These are phyloP conservation scores for Lachnellula arida DNA, from an alignment of 2,329 filamentous ascomycete genomes.

Conservation along the genomic window DNA sequence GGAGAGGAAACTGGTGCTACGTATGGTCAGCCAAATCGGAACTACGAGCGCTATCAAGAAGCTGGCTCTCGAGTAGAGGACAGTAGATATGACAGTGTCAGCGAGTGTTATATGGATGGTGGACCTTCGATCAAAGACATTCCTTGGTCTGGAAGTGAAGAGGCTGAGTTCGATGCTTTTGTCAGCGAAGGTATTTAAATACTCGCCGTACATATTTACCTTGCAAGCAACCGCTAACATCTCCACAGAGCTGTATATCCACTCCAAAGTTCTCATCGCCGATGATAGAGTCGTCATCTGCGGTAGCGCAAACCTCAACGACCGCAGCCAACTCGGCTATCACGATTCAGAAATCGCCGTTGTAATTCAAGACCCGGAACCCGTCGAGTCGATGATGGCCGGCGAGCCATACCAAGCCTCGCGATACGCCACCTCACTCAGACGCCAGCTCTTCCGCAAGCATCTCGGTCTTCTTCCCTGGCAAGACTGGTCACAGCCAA, in stretches of 20 bases:
- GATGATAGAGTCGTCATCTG: slow-evolving; percentile 80
- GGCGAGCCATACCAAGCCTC: slow-evolving; percentile 67
- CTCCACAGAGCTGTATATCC: slow-evolving; percentile 51
- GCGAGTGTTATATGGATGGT: slow-evolving; percentile 76
- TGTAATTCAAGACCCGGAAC: slow-evolving; percentile 72
- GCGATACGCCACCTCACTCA: slow-evolving; percentile 72
- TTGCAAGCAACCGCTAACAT: background rate
- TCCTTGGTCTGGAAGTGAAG: slow-evolving; percentile 51
- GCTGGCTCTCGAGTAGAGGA: slow-evolving; percentile 52
- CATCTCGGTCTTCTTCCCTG: slow-evolving; percentile 79
- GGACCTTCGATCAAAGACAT: slow-evolving; percentile 62
- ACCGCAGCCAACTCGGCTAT: slow-evolving; percentile 70
- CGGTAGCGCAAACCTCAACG: slow-evolving; percentile 59
- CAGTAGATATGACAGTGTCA: slow-evolving; percentile 69
- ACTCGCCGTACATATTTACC: background rate
- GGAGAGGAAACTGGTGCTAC: slow-evolving; percentile 35
- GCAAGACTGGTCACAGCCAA: slow-evolving; percentile 62
- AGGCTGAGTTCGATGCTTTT: slow-evolving; percentile 55
- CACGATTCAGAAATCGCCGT: slow-evolving; percentile 91
- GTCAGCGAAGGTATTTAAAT: slow-evolving; percentile 49
- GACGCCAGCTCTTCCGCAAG: slow-evolving; percentile 84
- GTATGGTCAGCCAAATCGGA: slow-evolving; percentile 31
- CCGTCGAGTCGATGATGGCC: slow-evolving; percentile 68
- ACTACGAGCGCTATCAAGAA: slow-evolving; percentile 59
- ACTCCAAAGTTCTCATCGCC: slow-evolving; percentile 70